Evolutionary conservation across 768 basidiomycete species (phyloP).

Genomic region (Leccinum obscurum): DNA sequence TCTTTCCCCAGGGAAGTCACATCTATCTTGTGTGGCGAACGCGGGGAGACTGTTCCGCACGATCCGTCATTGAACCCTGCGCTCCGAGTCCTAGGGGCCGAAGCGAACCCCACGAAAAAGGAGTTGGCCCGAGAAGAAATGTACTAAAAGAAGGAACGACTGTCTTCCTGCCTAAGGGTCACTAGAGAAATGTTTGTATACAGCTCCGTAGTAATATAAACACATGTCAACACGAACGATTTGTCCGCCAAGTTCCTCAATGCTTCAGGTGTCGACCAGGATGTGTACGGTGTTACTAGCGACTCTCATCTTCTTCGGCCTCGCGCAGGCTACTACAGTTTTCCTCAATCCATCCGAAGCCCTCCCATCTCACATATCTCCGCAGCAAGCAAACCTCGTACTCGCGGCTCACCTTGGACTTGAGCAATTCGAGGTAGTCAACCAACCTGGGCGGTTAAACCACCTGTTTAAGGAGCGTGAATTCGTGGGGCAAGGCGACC

Average conservation of each 20-base stretch:
- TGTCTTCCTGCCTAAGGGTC: too few relatives aligned
- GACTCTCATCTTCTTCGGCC: conserved; percentile 30
- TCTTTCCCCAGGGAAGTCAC: conserved; percentile 38
- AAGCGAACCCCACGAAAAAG: conserved; percentile 12
- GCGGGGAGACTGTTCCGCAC: conserved; percentile 36
- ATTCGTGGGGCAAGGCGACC: conserved; percentile 59
- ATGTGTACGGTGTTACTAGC: conserved; percentile 24
- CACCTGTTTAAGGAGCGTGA: conserved; percentile 35
- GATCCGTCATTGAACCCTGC: conserved; percentile 50
- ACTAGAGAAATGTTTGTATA: too few relatives aligned
- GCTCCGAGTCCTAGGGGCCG: conserved; percentile 40
- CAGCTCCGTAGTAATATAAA: conserved; percentile 26
- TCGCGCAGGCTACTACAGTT: conserved; percentile 54
- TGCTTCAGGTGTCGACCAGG: neutral
- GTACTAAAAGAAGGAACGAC: too few relatives aligned
- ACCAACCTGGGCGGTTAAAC: conserved; percentile 27
- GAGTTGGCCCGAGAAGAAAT: too few relatives aligned
- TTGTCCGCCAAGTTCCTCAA: neutral
- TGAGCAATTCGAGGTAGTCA: conserved; percentile 58
- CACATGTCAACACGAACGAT: conserved; percentile 16
- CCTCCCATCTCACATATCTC: conserved; percentile 42
- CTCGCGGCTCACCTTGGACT: conserved; percentile 73
- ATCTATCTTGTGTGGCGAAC: conserved; percentile 40
- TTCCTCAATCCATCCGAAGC: conserved; percentile 54
- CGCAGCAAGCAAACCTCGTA: conserved; percentile 55